Percentiles rank a stretch among this genome's conserved stretches.
These are phyloP conservation scores for Salinomyces thailandicus DNA, from an alignment of 2,329 filamentous ascomycete species.

Conservation along the genomic window DNA sequence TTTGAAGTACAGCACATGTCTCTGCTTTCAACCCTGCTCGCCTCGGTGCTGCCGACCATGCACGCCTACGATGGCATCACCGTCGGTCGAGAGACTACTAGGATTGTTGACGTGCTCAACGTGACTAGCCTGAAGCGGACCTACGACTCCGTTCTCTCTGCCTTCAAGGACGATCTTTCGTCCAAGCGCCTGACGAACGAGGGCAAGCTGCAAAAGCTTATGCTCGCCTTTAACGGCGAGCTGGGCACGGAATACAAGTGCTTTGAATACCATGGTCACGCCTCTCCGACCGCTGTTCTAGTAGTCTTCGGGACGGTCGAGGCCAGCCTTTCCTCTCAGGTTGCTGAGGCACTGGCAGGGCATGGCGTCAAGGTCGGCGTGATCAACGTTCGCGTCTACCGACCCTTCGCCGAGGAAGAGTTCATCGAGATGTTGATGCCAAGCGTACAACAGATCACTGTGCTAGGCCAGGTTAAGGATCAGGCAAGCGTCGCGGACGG, in stretches of 20 bases:
- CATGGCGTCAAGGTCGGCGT: slow-evolving; percentile 72
- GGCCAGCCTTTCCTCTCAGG: slow-evolving; percentile 72
- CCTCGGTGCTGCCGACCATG: slow-evolving; percentile 67
- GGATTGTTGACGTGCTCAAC: slow-evolving; percentile 72
- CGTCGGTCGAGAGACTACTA: slow-evolving; percentile 69
- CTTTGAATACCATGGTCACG: slow-evolving; percentile 89
- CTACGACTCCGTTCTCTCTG: slow-evolving; percentile 56
- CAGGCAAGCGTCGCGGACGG: slow-evolving; percentile 62
- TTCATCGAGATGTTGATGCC: slow-evolving; percentile 74
- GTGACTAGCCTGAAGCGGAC: slow-evolving; percentile 57
- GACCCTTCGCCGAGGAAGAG: slow-evolving; percentile 88
- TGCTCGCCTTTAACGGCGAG: slow-evolving; percentile 74
- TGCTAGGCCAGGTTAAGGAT: slow-evolving; percentile 79
- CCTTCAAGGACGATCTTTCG: slow-evolving; percentile 42
- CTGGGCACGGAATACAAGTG: slow-evolving; percentile 85
- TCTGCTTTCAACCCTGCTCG: slow-evolving; percentile 72
- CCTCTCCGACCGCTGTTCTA: slow-evolving; percentile 66
- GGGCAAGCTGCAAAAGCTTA: slow-evolving; percentile 58
- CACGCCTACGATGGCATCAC: slow-evolving; percentile 83
- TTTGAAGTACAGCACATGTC: slow-evolving; percentile 95
- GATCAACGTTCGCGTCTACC: slow-evolving; percentile 84
- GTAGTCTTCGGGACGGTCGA: slow-evolving; percentile 91
- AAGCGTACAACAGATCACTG: slow-evolving; percentile 63
- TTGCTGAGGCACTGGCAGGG: slow-evolving; percentile 60
- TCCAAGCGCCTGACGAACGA: slow-evolving; percentile 57